Base-by-base conservation (phyloP, 305 asterid species). In the Coffea humblotiana region DNA sequence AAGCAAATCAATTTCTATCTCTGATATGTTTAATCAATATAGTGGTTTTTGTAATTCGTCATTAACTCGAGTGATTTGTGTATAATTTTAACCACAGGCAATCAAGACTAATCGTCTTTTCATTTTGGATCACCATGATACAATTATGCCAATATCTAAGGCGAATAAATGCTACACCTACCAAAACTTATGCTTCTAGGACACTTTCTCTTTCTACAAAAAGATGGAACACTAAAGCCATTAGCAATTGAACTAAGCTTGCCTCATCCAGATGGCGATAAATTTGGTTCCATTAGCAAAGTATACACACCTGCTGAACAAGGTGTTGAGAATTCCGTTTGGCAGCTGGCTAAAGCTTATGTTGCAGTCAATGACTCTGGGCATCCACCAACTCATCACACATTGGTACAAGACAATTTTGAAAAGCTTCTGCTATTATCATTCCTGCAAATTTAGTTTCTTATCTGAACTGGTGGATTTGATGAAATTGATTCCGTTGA, bases 291-390 rank as follows among this genome's bases (percentile, higher is more conserved):
- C 15, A 77, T 89, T 49, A 93, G 95, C 84, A 63, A 79, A 21
- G 97, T 94, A 40, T 84, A 79, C 79, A 89, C 91, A 23, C 97
- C 97, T 61, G 89, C 93, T 18, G 85, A 89, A 76, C 83, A 90
- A 7, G 97, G 96, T 48, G 84, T 85, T 45, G 82, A 89, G 77
- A 86, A 86, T 37, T 75, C 96, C 18, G 35, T 94, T 68, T 94
- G 98, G 98, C 94, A 88, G 77, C 83, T 92, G 79, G 97, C 97
- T 23, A 93, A 94, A 88, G 92, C 97, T 74, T 91, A 92, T 83
- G 97, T 82, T 70, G 89, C 88, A 8, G 91, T 94, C 27, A 90
- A 90, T 80, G 98, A 94, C 75, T 89, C 95, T 18, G 97, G 97
- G 97, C 74, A 78, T 86, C 80, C 97, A 93, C 80, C 95, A 91